Evolutionary conservation across 306 rosid genomes (phyloP).

Genomic region (Prunus armeniaca): DNA sequence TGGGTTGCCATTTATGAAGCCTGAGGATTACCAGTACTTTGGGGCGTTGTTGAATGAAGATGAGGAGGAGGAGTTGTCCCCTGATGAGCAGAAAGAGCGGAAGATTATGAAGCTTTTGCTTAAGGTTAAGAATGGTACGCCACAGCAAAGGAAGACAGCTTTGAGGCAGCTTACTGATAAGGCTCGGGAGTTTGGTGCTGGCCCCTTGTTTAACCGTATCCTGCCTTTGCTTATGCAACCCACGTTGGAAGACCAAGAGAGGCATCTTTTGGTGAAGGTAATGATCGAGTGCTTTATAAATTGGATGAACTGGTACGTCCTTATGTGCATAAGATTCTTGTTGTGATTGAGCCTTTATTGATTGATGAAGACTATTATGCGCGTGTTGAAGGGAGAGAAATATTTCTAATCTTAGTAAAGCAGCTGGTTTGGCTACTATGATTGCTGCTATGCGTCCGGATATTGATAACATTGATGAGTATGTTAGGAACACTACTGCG

Average conservation of each 20-base stretch:
- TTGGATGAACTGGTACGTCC: slow-evolving; percentile 95
- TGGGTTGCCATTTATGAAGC: slow-evolving; percentile 76
- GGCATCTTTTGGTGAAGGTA: slow-evolving; percentile 78
- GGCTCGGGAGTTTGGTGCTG: slow-evolving; percentile 77
- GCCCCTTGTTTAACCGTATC: slow-evolving; percentile 72
- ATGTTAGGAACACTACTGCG: slow-evolving; percentile 93
- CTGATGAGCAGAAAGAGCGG: slow-evolving; percentile 74
- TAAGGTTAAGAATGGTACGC: slow-evolving; percentile 74
- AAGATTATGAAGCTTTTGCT: slow-evolving; percentile 81
- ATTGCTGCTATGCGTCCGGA: slow-evolving; percentile 99
- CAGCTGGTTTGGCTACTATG: slow-evolving; percentile 98
- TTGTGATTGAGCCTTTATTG: slow-evolving; percentile 90
- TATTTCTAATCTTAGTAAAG: slow-evolving; percentile 93
- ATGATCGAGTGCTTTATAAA: slow-evolving; percentile 88
- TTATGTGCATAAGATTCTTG: slow-evolving; percentile 93
- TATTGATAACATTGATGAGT: slow-evolving; percentile 92
- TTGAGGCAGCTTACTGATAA: slow-evolving; percentile 74
- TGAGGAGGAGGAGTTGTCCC: slow-evolving; percentile 64
- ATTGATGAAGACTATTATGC: slow-evolving; percentile 98
- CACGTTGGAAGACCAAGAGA: slow-evolving; percentile 76
- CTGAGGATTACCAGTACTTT: slow-evolving; percentile 75
- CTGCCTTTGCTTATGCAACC: slow-evolving; percentile 79
- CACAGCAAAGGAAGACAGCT: slow-evolving; percentile 75
- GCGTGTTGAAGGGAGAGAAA: slow-evolving; percentile 93
- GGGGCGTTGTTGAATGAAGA: slow-evolving; percentile 72